Evolutionary conservation across 2,329 filamentous ascomycete species (phyloP), one percentile per base, ranked within the genome.

Genomic region (Arthrobotrys iridis): DNA sequence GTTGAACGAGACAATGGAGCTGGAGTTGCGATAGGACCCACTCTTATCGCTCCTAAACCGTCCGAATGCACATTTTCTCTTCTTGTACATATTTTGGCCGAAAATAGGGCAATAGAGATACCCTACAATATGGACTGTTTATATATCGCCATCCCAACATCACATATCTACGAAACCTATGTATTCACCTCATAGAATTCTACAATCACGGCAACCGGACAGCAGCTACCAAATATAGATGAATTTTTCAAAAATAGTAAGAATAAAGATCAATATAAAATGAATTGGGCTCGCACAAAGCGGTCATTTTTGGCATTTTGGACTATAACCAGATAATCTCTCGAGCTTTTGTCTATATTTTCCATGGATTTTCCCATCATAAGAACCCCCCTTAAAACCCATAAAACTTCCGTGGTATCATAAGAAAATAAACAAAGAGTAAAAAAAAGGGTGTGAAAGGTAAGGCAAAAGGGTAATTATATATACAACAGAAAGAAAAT

Each of bases 1-100:
- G 62, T 48, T 77, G 6, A 77, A 77, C 13, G 67, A 77, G 45
- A 73, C 67, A 5, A 72, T 72, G 62, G 43, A 68, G 15, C 33
- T 77, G 22, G 74, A 77, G 59, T 30, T 77, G 33, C 62, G 68
- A 15, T 77, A 64, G 33, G 20, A n/a, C 6, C 6, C 18, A 48
- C 13, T 10, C 10, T 33, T 30, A 24, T 33, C 28, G 26, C 11
- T n/a, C n/a, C n/a, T n/a, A n/a, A n/a, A n/a, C n/a, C 10, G 10
- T 41, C 37, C 10, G 37, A n/a, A 41, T n/a, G 43, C 6, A 48
- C 22, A 48, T 18, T 15, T 58, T 2, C 33, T 41, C 18, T 41
- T 50, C 35, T 63, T 45, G 52, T 60, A 70, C 37, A 70, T 60
- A 52, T 63, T 24, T 62, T 50, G 28, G 41, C 30, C 41, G 30